Conservation (phyloP, 2,329 filamentous ascomycete genomes). For the Lasiodiplodia theobromae region DNA sequence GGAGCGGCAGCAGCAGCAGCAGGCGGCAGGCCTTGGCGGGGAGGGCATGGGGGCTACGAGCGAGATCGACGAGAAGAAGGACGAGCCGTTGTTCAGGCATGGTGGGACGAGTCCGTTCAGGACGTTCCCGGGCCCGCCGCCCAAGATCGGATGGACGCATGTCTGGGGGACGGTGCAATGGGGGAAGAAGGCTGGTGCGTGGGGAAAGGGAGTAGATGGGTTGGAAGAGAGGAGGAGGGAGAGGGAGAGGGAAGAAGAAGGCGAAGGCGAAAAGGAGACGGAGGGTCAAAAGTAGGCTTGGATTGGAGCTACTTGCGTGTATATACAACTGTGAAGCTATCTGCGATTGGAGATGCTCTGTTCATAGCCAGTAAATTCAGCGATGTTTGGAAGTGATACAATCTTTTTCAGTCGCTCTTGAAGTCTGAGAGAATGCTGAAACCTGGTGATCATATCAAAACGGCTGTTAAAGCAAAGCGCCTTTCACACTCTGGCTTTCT, state of each 20-base stretch:
- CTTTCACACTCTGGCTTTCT: too few species aligned
- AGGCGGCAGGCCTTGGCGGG: slow-evolving; percentile 22
- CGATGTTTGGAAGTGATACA: not conserved
- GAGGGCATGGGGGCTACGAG: slow-evolving; percentile 32
- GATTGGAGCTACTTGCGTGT: not conserved
- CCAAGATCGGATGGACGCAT: slow-evolving; percentile 61
- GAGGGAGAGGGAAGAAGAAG: slow-evolving; percentile 34
- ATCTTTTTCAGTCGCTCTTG: too few species aligned
- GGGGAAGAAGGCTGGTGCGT: slow-evolving; percentile 61
- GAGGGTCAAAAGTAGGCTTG: not conserved
- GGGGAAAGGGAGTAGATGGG: slow-evolving; percentile 59
- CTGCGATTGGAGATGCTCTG: not conserved
- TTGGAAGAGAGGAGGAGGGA: slow-evolving; percentile 49
- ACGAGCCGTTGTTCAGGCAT: slow-evolving; percentile 50
- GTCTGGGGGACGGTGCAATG: slow-evolving; percentile 62
- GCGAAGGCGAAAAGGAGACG: not conserved
- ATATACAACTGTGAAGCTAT: not conserved
- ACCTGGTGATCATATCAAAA: too few species aligned
- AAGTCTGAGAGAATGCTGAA: too few species aligned
- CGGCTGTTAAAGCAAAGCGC: too few species aligned
- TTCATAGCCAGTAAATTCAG: not conserved
- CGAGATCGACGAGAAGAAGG: slow-evolving; percentile 38
- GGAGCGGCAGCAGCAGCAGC: not conserved
- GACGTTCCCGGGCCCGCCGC: slow-evolving; percentile 53
- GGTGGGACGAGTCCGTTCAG: slow-evolving; percentile 56